A percentile compares a stretch with the other conserved stretches of the same genome.
phyloP scores from a whole-genome alignment of 495 filamentous ascomycete genomes.

The Hypoxylon fuscum region DNA sequence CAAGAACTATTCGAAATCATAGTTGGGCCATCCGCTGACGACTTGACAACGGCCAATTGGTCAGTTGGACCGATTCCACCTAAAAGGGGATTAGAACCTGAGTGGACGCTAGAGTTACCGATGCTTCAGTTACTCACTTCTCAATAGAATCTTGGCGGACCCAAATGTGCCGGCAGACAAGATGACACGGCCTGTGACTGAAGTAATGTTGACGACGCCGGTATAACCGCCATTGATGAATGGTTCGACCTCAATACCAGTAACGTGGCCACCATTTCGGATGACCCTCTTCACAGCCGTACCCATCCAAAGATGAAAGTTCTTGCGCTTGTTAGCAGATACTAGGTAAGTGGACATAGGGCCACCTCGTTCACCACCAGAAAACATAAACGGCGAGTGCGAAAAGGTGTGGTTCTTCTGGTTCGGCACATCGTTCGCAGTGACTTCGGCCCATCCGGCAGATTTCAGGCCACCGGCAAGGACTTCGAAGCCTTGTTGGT shows the following conservation, averaged over 20 bases:
- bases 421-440: conserved; percentile 66
- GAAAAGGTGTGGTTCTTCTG: conserved; percentile 73
- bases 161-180: conserved; percentile 76
- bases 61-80: conserved; percentile 72
- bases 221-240: conserved; percentile 62
- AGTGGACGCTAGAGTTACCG: too few species aligned
- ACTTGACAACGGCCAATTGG: conserved; percentile 65
- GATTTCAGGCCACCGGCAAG: conserved; percentile 62
- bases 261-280: conserved; percentile 67
- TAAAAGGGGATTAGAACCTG: conserved; percentile 54
- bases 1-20: conserved; percentile 72
- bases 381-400: conserved; percentile 74
- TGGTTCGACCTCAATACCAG: conserved; percentile 73
- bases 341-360: conserved; percentile 78
- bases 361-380: conserved; percentile 71
- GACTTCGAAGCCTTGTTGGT: conserved; percentile 70
- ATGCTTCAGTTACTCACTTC: too few species aligned
- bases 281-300: conserved; percentile 73
- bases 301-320: conserved; percentile 76
- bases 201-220: conserved; percentile 68
- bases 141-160: conserved; percentile 72
- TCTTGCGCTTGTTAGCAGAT: conserved; percentile 64
- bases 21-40: conserved; percentile 60
- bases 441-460: conserved; percentile 69
- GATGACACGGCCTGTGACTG: conserved; percentile 69